Evolutionary conservation across 768 basidiomycete genomes (phyloP).

Genomic region (Peribolospora kevripleyi): DNA sequence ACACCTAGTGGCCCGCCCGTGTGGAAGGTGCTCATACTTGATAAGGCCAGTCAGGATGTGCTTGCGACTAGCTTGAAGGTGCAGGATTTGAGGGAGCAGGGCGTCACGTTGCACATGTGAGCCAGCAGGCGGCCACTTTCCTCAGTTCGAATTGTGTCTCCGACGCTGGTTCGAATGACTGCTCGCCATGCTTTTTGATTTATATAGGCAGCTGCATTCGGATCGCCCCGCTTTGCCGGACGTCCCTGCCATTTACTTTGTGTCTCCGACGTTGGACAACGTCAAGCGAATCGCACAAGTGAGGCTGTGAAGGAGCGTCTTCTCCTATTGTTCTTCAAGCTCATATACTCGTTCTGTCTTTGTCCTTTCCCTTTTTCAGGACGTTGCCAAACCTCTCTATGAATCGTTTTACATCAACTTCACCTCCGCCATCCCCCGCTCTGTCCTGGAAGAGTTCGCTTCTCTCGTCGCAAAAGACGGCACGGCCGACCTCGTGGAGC

Average conservation of each 20-base stretch:
- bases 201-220: conserved; percentile 61
- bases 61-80: conserved; percentile 85
- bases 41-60: conserved; percentile 87
- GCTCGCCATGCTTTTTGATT: background rate
- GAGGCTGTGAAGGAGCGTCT: background rate
- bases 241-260: conserved; percentile 92
- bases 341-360: background rate
- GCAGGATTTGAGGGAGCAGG: conserved; percentile 85
- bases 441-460: conserved; percentile 80
- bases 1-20: conserved; percentile 41
- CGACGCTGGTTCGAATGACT: background rate
- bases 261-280: conserved; percentile 67
- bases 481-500: conserved; percentile 53
- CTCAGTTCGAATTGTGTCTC: background rate
- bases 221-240: conserved; percentile 69
- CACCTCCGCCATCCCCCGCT: conserved; percentile 67
- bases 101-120: conserved; percentile 93
- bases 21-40: conserved; percentile 89
- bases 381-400: conserved; percentile 68
- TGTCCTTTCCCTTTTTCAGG: conserved; percentile 19
- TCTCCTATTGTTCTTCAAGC: background rate
- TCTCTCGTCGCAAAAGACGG: conserved; percentile 62
- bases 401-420: conserved; percentile 88
- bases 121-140: conserved; percentile 16
- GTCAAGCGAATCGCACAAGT: conserved; percentile 64